Base-by-base conservation (phyloP, 257 asterid genomes). In the Solanum dulcamara region DNA sequence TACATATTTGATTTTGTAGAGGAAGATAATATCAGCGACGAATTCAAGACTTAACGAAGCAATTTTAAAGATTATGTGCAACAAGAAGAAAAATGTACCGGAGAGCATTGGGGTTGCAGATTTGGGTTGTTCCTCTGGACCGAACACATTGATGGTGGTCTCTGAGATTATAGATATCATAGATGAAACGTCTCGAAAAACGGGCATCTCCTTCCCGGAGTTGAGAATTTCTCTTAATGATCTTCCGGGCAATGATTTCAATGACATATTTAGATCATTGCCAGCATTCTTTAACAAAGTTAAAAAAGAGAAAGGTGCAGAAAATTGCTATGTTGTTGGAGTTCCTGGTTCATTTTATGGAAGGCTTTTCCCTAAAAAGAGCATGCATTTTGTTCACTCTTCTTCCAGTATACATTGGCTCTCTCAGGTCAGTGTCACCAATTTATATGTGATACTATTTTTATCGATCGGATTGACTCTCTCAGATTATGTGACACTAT, bases 351-450 rank as follows among this genome's bases (percentile, higher is more conserved):
- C 98, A 13, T 94, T 94, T 80, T 91, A 92, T 55, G 94, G 96
- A 24, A 91, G 97, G 86, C 48, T 93, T 64, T 94, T 92, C 64
- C 95, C 97, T 0, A 35, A 8, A 12, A 85, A 89, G 4, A 90
- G 89, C 48, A 59, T 91, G 30, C 95, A 94, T 64, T 90, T 94
- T 33, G 89, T 93, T 66, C 95, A 93, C 89, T 90, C 97, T 83
- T 93, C 98, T 15, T 90, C 94, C 7, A 90, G 95, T 66, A 90
- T 94, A n/a, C 98, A 94, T 67, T 94, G 98, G 98, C 93, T 94
- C 26, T 94, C 97, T 20, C 89, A 89, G 97, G 94, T 93, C 28
- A 75, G 70, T 14, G 37, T 62, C 37, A 28, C 44, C 4, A 71
- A 22, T 71, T 37, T 60, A 60, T 24, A 26, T 24, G 26, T 0